Evolutionary conservation across 306 rosid species (phyloP), one percentile per base, ranked within the genome.

Genomic region (Psophocarpus tetragonolobus): DNA sequence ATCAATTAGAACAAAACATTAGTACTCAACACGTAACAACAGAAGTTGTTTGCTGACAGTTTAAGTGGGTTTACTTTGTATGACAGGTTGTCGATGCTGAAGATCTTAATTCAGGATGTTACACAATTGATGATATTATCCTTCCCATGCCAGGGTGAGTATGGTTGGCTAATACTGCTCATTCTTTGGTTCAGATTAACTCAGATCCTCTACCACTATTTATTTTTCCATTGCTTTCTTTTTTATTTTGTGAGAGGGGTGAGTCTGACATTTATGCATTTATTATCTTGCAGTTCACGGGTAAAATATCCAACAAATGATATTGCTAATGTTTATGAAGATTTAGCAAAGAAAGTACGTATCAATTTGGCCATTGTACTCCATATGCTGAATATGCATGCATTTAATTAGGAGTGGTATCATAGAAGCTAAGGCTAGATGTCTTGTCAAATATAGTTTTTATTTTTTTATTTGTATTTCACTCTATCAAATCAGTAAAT

Each of bases 121-220:
- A 87, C 75, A 87, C 87, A 20, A 84, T 92, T 84, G 96, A 92
- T 30, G 99, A 95, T 66, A 83, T 91, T 51, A 81, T 95, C 80
- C 99, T 95, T 83, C 99, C 99, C n/a, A 51, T 91, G 88, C 99
- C 99, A 4, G 99, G 99, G 99, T 92, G 81, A 85, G 89, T 80
- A 63, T 32, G 44, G 73, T 41, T 69, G 56, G 24, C 24, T 11
- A 70, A 42, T 72, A 56, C 58, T 80, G 56, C 41, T 75, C 39
- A 50, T 67, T 18, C 45, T 64, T 57, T 45, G 53, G 68, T 78
- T 62, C 27, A n/a, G 53, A 30, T 60, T 60, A 18, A 81, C 32
- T n/a, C 33, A 5, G 73, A 50, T 66, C 42, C 12, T 65, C 61
- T 15, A 26, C 18, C 73, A 73, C 67, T 71, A 30, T 47, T 26